Conservation (phyloP, 176 grass and related monocot species). For the Echinochloa phyllopogon region DNA sequence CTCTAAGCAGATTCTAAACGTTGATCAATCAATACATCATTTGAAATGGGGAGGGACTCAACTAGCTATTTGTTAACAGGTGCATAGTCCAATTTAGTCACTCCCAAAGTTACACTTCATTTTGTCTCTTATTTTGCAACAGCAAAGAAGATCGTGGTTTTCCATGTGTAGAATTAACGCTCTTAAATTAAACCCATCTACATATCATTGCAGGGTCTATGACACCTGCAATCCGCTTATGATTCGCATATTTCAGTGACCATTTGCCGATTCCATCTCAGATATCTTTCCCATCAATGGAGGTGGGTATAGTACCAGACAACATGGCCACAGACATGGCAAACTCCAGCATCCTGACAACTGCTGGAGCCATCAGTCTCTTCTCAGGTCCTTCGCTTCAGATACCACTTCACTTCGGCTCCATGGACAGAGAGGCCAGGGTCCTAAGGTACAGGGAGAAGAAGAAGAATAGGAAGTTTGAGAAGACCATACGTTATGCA, state of each 20-base stretch:
- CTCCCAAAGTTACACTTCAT: not conserved
- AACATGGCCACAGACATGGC: constrained; percentile 52
- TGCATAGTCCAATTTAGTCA: not conserved
- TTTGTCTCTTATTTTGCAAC: not conserved
- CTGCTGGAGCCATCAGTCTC: constrained; percentile 40
- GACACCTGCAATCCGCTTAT: constrained; percentile 48
- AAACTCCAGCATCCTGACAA: constrained; percentile 40
- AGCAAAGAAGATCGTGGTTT: not conserved
- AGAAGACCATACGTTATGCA: constrained; percentile 77
- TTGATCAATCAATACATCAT: not conserved
- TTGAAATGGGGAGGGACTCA: not conserved
- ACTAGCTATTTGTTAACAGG: not conserved
- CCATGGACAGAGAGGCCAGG: constrained; percentile 72
- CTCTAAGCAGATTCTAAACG: constrained; percentile 14
- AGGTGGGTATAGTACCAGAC: constrained; percentile 69
- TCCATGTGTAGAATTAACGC: not conserved
- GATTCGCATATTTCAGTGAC: constrained; percentile 60
- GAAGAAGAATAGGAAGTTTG: constrained; percentile 73
- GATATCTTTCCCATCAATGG: constrained; percentile 85
- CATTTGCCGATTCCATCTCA: constrained; percentile 65
- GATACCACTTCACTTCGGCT: constrained; percentile 42
- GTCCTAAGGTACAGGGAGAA: constrained; percentile 87
- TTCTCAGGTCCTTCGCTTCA: constrained; percentile 49
- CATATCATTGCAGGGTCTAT: constrained; percentile 35
- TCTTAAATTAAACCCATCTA: constrained; percentile 37